Base-by-base conservation (phyloP, 1,139 yeast genomes). In the Wickerhamomyces sp. region DNA sequence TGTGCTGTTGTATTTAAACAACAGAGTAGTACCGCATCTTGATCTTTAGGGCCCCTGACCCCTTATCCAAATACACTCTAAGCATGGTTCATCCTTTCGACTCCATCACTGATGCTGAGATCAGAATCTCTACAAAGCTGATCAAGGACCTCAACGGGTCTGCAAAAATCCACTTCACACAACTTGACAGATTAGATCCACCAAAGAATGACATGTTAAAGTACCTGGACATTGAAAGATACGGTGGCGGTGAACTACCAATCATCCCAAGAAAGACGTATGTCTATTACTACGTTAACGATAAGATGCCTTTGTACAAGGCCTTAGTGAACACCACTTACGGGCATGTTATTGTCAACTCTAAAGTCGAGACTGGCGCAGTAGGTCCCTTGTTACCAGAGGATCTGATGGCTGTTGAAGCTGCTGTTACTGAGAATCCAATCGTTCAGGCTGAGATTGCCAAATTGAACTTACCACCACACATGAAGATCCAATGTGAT, bases 351-450 rank as follows among this genome's bases (percentile, higher is more conserved):
- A 71, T 80, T 55, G 72, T 83, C 51, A 72, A 71, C 54, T 63
- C 62, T 39, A 61, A 64, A 41, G 68, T 78, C 45, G 80, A 84
- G 36, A 54, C 41, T 25, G 89, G 88, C 33, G 68, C 69, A 37
- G 76, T 78, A 41, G 93, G 91, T 43, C 94, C 94, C 16, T 58
- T 81, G 42, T 75, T 84, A 51, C 82, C 82, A 30, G 84, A 75
- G 37, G 94, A 84, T 59, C 65, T 81, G 58, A 56, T 52, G 28
- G 75, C 61, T 25, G 65, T 79, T 56, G 88, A 80, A 60, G 61
- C 59, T 4, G 47, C 62, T 39, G 67, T 79, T 48, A 52, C 61
- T 48, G 52, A 59, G 23, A 82, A 81, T 53, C 91, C 93, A 16
- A 45, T 51, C 6, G 78, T 83, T 40, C 46, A 56, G 40, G 83